These are phyloP conservation scores for Samsoniella hepiali DNA, from an alignment of 2,329 filamentous ascomycete species.

Conservation along the genomic window DNA sequence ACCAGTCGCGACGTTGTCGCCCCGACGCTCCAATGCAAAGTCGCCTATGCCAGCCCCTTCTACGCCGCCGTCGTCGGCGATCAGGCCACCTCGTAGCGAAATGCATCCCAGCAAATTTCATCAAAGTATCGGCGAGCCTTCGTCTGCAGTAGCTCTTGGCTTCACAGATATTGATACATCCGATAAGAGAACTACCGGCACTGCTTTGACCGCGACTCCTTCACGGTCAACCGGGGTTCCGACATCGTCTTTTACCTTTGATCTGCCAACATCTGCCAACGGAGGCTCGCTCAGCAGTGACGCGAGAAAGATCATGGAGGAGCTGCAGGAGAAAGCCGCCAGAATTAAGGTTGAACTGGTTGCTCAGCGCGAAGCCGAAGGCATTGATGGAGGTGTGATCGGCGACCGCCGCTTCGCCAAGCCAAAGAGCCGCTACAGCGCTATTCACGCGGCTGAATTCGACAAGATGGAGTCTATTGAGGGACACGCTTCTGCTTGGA, in stretches of 20 bases:
- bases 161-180: slow-evolving; percentile 71
- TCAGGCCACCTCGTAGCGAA: slow-evolving; percentile 71
- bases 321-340: slow-evolving; percentile 68
- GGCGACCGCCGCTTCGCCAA: slow-evolving; percentile 69
- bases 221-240: slow-evolving; percentile 53
- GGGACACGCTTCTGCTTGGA: slow-evolving; percentile 76
- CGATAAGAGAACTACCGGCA: slow-evolving; percentile 42
- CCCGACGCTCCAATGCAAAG: slow-evolving; percentile 2
- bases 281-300: slow-evolving; percentile 59
- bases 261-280: slow-evolving; percentile 45
- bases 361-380: slow-evolving; percentile 57
- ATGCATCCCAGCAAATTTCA: slow-evolving; percentile 91
- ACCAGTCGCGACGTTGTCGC: not conserved
- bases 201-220: slow-evolving; percentile 56
- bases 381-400: slow-evolving; percentile 34
- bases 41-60: slow-evolving; percentile 26
- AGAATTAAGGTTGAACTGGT: slow-evolving; percentile 67
- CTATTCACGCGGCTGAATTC: slow-evolving; percentile 82
- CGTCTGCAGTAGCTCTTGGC: slow-evolving; percentile 77
- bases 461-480: slow-evolving; percentile 98
- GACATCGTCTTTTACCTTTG: slow-evolving; percentile 65
- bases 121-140: slow-evolving; percentile 69
- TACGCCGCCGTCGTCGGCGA: slow-evolving; percentile 63
- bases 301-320: slow-evolving; percentile 59
- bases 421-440: slow-evolving; percentile 81